Conservation (phyloP, 2,329 filamentous ascomycete species). For the Aspergillus phoenicis region DNA sequence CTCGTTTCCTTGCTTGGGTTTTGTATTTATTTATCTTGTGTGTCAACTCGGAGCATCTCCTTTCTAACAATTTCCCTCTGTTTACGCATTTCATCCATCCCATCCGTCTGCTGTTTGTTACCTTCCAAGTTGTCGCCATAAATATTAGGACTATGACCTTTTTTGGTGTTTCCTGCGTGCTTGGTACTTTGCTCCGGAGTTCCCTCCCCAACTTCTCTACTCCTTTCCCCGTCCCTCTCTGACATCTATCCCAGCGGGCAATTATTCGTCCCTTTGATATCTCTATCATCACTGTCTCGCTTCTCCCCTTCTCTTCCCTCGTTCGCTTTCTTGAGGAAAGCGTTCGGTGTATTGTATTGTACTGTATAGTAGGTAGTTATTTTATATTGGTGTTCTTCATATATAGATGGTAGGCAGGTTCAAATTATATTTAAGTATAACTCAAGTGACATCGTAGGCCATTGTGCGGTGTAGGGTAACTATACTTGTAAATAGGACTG, state of each 20-base stretch:
- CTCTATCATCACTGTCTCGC: background rate
- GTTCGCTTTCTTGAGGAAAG: constrained; percentile 12
- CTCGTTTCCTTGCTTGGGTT: constrained; percentile 21
- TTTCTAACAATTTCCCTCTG: constrained; percentile 20
- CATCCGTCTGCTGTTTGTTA: background rate
- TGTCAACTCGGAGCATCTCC: constrained; percentile 29
- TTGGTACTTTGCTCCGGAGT: too few relatives aligned
- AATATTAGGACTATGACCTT: constrained; percentile 29
- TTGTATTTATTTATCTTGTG: constrained; percentile 28
- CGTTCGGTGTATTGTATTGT: constrained; percentile 28
- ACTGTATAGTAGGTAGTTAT: constrained; percentile 29
- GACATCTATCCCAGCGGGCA: too few relatives aligned
- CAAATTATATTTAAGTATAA: too few relatives aligned
- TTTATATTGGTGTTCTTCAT: background rate
- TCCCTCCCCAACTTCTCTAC: background rate
- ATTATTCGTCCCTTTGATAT: background rate
- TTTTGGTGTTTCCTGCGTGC: constrained; percentile 10
- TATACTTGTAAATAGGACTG: too few relatives aligned
- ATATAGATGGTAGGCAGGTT: background rate
- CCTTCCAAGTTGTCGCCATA: constrained; percentile 23
- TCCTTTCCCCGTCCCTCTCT: background rate
- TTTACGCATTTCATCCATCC: constrained; percentile 18
- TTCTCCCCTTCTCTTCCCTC: background rate
- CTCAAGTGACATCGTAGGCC: background rate
- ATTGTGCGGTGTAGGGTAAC: too few relatives aligned